Evolutionary conservation across 2,329 filamentous ascomycete species (phyloP), one percentile per base, ranked within the genome.

Genomic region (Thermoascus crustaceus): DNA sequence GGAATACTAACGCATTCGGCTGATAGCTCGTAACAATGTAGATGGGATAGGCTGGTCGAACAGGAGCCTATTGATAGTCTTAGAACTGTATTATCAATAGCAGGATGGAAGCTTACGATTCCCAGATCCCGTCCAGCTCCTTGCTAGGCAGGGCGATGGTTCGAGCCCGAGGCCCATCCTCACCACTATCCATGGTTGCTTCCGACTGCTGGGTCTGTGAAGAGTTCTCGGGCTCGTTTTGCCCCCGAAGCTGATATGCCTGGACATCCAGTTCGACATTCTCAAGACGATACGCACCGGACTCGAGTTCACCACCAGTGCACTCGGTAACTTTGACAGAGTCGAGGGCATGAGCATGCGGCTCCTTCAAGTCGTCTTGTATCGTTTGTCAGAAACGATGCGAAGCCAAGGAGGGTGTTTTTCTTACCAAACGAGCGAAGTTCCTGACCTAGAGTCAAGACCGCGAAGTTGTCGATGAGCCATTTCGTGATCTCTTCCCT

Each of bases 31-130:
- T 2, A 71, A 58, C 2, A 69, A 47, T 18, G 49, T 54, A 16
- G 62, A 53, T 4, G 62, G 61, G 9, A 72, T 55, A 4, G 52
- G 49, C 17, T 66, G 53, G 20, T 63, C 61, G 44, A 65, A 72
- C 3, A 68, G 46, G 2, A 72, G 54, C 2, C 59, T 59, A 22
- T 32, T 4, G 24, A 20, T 25, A 14, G 26, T 30, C 8, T 18
- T 21, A 10, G 13, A 8, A 40, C 27, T n/a, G 17, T 25, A 4
- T 11, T 23, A 30, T 9, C n/a, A 14, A 23, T 25, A 10, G 24
- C 6, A 19, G 18, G 20, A 21, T 2, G 7, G 20, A 32, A 29
- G 17, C 56, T 10, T 55, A 62, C 42, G 65, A 63, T 39, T 67
- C 59, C 66, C 66, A 70, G 6, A 64, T 46, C 8, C 62, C 61